Base-by-base conservation (phyloP, 495 filamentous ascomycete genomes). In the Penicillium ochrochloron region DNA sequence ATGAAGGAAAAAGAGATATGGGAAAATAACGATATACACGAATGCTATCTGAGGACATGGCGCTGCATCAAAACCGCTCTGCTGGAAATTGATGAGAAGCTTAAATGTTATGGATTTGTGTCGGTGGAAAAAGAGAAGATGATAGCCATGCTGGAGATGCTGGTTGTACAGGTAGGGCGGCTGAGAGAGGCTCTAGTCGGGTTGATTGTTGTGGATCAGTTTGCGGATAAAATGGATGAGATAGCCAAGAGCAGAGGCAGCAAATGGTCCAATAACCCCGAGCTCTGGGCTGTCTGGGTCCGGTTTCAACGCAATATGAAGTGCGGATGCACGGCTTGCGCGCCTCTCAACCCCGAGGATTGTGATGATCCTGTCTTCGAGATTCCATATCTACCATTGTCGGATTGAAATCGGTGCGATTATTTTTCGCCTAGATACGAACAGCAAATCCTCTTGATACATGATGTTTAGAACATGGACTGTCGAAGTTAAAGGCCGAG, bases 311-410 rank as follows among this genome's bases (percentile, higher is more conserved):
- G n/a, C 14, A 34, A 31, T 17, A 33, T 54, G 51, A 54, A 54
- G n/a, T 54, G 51, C 34, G 51, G 51, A n/a, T 54, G 51, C 51
- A 34, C 51, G 14, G 51, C 51, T n/a, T 54, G 51, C 10, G n/a
- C 51, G 4, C 51, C 51, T 9, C 51, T 54, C 31, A 21, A 7
- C n/a, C 23, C 51, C 3, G 51, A n/a, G 51, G 17, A 9, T 17
- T 54, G 27, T 29, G n/a, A 5, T n/a, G 51, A 54, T 31, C 51
- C 51, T n/a, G 51, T 54, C 5, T 54, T 54, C 8, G 27, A 15
- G 29, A 34, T 54, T 34, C 51, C 51, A n/a, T 54, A 54, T 5
- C n/a, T 54, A 19, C 51, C 51, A 7, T 23, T 31, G 6, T 34
- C 25, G 6, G 15, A 54, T n/a, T 54, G 9, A 54, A 34, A 11